These are phyloP conservation scores for Ophioceras dolichostomum DNA, from an alignment of 2,329 filamentous ascomycete genomes.

Conservation along the genomic window DNA sequence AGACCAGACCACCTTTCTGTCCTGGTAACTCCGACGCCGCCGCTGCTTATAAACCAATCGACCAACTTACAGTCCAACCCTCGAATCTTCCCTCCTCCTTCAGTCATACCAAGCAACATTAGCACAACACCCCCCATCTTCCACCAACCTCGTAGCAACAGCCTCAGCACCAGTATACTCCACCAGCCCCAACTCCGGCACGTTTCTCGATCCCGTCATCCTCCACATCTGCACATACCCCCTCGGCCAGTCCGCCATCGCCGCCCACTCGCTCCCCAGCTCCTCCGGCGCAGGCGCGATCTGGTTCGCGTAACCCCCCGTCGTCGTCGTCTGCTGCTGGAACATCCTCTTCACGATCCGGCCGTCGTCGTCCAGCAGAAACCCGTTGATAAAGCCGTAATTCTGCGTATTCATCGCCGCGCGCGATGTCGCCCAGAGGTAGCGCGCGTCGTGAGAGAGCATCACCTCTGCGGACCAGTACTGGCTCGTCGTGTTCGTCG, in stretches of 20 bases:
- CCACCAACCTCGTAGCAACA: slow-evolving; percentile 9
- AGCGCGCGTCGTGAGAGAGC: slow-evolving; percentile 8
- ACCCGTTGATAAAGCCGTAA: slow-evolving; percentile 9
- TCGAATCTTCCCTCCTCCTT: neutral
- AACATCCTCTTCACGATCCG: slow-evolving; percentile 9
- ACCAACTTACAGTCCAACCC: too few relatives aligned
- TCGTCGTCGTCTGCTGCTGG: slow-evolving; percentile 8
- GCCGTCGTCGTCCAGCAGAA: slow-evolving; percentile 6
- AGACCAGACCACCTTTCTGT: too few relatives aligned
- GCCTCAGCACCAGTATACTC: slow-evolving; percentile 6
- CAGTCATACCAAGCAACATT: slow-evolving; percentile 12
- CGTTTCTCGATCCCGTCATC: slow-evolving; percentile 5
- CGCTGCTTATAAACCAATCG: too few relatives aligned
- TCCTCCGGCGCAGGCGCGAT: slow-evolving; percentile 8
- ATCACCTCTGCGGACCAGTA: slow-evolving; percentile 12
- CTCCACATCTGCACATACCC: slow-evolving; percentile 12
- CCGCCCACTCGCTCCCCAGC: slow-evolving; percentile 8
- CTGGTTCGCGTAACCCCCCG: slow-evolving; percentile 8
- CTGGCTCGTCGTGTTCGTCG: neutral
- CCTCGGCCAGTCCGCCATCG: slow-evolving; percentile 7
- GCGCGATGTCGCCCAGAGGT: slow-evolving; percentile 10
- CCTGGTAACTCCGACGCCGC: too few relatives aligned
- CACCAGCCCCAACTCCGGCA: slow-evolving; percentile 3
- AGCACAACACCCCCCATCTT: slow-evolving; percentile 11
- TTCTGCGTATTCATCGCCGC: slow-evolving; percentile 2